These are phyloP conservation scores for sorghum (Sorghum bicolor) DNA, from an alignment of 176 grass and related monocot genomes.

Conservation along the genomic window DNA sequence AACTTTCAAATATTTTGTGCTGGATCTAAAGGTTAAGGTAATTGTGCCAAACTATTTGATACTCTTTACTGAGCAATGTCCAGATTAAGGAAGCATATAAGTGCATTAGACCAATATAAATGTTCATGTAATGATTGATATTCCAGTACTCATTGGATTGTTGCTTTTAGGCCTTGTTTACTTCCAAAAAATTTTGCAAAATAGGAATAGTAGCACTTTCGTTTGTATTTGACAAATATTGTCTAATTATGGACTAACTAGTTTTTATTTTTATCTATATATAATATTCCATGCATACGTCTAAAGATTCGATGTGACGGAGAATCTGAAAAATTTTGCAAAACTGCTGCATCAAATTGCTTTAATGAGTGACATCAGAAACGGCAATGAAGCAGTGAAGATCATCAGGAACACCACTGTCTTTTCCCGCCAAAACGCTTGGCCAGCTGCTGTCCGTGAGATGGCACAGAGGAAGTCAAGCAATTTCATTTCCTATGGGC, in stretches of 20 bases:
- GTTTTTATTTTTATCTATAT: too few species aligned
- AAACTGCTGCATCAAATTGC: constrained; percentile 59
- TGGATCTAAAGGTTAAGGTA: neutral
- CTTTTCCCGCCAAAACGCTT: too few species aligned
- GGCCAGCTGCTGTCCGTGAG: too few species aligned
- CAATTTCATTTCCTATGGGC: too few species aligned
- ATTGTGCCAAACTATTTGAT: neutral
- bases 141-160: neutral
- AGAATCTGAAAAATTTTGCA: too few species aligned
- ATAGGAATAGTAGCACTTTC: constrained; percentile 48
- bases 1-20: neutral
- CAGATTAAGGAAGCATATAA: neutral
- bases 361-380: constrained; percentile 45
- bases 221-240: too few species aligned
- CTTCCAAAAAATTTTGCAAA: too few species aligned
- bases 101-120: neutral
- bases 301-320: too few species aligned
- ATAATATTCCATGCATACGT: too few species aligned
- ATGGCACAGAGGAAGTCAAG: too few species aligned
- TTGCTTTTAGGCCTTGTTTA: constrained; percentile 18
- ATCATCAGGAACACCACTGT: constrained; percentile 34
- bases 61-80: neutral
- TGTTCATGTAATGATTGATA: neutral
- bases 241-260: too few species aligned
- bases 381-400: constrained; percentile 28